Evolutionary conservation across 2,329 filamentous ascomycete genomes (phyloP).

Genomic region (Colletotrichum scovillei): DNA sequence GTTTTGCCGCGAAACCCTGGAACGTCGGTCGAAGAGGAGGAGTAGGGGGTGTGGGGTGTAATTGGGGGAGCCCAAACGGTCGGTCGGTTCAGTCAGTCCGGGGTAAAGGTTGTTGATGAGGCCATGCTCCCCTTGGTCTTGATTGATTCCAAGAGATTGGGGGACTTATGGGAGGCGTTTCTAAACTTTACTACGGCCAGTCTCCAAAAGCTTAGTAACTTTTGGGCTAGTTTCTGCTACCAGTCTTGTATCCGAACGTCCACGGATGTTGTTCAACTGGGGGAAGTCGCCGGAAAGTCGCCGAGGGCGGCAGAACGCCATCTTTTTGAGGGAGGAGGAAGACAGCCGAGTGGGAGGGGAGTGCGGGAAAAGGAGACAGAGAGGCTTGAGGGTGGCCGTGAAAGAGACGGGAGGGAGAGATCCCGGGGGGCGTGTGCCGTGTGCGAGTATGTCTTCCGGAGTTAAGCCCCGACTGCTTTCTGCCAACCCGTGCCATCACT

Average conservation of each 20-base stretch:
- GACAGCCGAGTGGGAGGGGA: not conserved
- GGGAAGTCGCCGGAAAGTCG: slow-evolving; percentile 18
- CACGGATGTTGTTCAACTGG: not conserved
- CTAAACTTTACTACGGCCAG: too few species aligned
- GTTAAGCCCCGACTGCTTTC: slow-evolving; percentile 9
- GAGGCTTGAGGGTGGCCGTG: not conserved
- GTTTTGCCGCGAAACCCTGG: not conserved
- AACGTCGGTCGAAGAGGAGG: not conserved
- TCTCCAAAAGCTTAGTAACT: not conserved
- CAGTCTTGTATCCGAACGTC: too few species aligned
- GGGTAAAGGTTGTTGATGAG: not conserved
- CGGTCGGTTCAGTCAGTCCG: not conserved
- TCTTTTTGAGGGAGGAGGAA: not conserved
- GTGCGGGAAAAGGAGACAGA: not conserved
- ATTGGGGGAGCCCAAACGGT: not conserved
- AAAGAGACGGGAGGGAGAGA: not conserved
- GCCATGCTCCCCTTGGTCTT: not conserved
- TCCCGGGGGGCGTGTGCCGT: not conserved
- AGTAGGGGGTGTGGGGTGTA: not conserved
- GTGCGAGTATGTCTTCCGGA: not conserved
- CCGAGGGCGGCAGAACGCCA: not conserved
- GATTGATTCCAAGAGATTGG: not conserved
- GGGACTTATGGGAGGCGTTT: not conserved
- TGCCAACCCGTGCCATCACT: not conserved
- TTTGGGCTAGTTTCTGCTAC: not conserved